These are phyloP conservation scores for Penicillium aurantiogriseum DNA, from an alignment of 2,329 filamentous ascomycete species.

Conservation along the genomic window DNA sequence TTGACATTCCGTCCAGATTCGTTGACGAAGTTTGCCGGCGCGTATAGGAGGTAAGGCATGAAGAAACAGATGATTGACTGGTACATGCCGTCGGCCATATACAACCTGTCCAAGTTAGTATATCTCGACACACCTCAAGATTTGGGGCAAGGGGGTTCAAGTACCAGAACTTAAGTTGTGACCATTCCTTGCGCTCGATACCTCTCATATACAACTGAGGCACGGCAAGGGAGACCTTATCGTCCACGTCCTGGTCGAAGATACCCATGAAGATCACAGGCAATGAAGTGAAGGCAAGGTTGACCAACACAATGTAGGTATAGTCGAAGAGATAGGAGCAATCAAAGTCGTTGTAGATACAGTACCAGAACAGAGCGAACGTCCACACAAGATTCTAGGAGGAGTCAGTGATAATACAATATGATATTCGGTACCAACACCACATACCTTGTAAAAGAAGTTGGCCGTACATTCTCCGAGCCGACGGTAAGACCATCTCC, in stretches of 20 bases:
- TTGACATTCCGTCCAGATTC: constrained; percentile 71
- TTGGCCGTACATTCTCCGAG: constrained; percentile 93
- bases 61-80: constrained; percentile 93
- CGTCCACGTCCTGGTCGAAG: constrained; percentile 93
- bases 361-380: constrained; percentile 95
- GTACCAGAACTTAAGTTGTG: constrained; percentile 92
- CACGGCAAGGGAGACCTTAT: constrained; percentile 88
- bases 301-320: constrained; percentile 95
- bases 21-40: constrained; percentile 65
- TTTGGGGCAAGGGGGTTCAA: constrained; percentile 13
- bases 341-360: constrained; percentile 93
- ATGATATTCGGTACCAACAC: background rate
- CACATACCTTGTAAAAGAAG: constrained; percentile 90
- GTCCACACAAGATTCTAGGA: constrained; percentile 91
- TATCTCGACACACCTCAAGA: constrained; percentile 27
- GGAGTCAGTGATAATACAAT: constrained; percentile 7
- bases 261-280: constrained; percentile 95
- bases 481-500: constrained; percentile 93
- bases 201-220: constrained; percentile 93
- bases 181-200: constrained; percentile 96
- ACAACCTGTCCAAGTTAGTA: constrained; percentile 58
- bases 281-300: constrained; percentile 92
- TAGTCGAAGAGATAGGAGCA: constrained; percentile 97
- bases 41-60: constrained; percentile 81
- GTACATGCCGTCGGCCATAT: constrained; percentile 93